Evolutionary conservation across 2,329 filamentous ascomycete species (phyloP), one percentile per base, ranked within the genome.

Genomic region (Teratosphaeria gauchensis): DNA sequence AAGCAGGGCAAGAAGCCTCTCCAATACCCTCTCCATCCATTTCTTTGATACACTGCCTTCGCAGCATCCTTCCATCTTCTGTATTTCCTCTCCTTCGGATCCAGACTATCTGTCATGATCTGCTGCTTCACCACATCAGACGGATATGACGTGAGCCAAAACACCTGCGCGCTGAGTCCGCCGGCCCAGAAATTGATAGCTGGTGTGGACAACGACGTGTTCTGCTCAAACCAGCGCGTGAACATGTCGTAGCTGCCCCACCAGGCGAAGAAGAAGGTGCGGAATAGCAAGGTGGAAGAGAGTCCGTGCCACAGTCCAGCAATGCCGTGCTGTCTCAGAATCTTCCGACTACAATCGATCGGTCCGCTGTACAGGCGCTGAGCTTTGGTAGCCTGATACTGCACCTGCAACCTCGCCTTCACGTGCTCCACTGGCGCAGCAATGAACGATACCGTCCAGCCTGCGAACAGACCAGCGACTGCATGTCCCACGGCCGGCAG

Each of bases 171-270:
- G 54, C 88, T 92, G 56, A 97, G 76, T 0, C 94, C 94, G 3
- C 94, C 94, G 0, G 94, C 92, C 92, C 92, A 97, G 77, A 99
- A 99, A 72, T 97, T 97, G 69, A 97, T 81, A 1, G 86, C 86
- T 0, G 94, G 90, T 0, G 84, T 84, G 57, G 88, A 88, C 57
- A 96, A 76, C 12, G 66, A 74, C 2, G 92, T 96, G 66, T 84
- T 78, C 19, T 82, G 74, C 57, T 82, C 78, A 70, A 97, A 77
- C 60, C 80, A 76, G 24, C 84, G 80, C 4, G 89, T 89, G 65
- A 97, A 82, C 32, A 96, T 66, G 68, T 96, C 92, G 77, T 99
- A 99, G 42, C 85, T 88, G n/a, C 86, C 86, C 94, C 94, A 99
- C 92, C 92, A 97, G 78, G 87, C 94, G 81, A 96, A 96, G 80